Conservation (phyloP, 1,139 yeast species). For the Blastobotrys apis region DNA sequence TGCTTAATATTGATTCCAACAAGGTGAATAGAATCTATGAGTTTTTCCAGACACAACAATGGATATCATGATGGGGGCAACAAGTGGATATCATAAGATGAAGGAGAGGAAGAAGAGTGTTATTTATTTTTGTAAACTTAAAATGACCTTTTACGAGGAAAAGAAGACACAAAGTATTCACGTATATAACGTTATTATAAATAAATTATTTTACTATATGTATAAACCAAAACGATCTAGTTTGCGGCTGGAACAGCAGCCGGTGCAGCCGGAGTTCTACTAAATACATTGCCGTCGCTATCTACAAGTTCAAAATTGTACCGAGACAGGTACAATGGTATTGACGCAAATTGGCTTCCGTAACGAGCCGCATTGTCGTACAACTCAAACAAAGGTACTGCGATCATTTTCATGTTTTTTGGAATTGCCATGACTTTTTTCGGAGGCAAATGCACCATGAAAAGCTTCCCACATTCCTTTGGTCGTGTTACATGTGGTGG, state of each 20-base stretch:
- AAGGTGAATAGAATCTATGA: constrained; percentile 88
- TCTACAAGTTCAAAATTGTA: constrained; percentile 35
- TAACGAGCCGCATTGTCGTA: constrained; percentile 36
- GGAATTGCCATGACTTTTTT: constrained; percentile 32
- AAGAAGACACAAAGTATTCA: no score
- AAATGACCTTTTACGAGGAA: no score
- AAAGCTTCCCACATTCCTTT: constrained; percentile 37
- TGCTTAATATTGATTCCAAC: constrained; percentile 77
- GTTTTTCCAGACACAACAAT: constrained; percentile 85
- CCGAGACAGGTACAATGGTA: constrained; percentile 35
- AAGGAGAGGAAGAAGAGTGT: constrained; percentile 11
- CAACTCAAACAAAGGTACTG: constrained; percentile 37
- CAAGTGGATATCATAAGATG: no score
- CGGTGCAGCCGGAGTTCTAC: constrained; percentile 4
- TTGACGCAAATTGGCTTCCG: constrained; percentile 34
- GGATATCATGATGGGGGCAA: constrained; percentile 47
- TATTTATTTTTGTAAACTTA: constrained; percentile 6
- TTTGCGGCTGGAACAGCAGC: neutral
- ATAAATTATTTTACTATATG: neutral
- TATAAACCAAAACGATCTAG: neutral
- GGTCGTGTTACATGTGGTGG: constrained; percentile 37
- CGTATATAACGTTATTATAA: no score
- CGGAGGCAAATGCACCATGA: constrained; percentile 33
- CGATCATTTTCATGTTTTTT: constrained; percentile 33
- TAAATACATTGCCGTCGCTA: constrained; percentile 7